phyloP scores from a whole-genome alignment of 1,284 basidiomycete genomes.

The Fereydounia khargensis region DNA sequence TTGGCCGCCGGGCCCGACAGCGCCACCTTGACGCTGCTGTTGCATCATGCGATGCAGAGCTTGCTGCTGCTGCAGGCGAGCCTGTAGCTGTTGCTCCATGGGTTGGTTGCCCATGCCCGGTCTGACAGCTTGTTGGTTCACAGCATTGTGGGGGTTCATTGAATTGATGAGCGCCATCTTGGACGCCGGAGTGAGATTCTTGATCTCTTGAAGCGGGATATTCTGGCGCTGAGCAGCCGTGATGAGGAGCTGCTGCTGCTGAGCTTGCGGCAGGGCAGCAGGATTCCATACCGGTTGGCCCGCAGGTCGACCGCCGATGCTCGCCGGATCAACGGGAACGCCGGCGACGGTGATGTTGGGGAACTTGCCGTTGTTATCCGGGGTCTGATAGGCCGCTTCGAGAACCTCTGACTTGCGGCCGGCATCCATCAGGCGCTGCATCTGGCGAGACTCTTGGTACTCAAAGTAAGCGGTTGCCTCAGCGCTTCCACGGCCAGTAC shows the following conservation, averaged over 20 bases:
- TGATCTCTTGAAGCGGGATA: conserved; percentile 50
- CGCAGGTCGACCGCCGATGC: conserved; percentile 12
- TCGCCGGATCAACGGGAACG: conserved; percentile 8
- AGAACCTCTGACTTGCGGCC: conserved; percentile 29
- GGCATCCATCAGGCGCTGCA: conserved; percentile 32
- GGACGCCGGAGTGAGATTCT: conserved; percentile 43
- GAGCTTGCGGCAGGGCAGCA: conserved; percentile 32
- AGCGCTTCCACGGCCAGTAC: conserved; percentile 38
- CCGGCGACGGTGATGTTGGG: conserved; percentile 31
- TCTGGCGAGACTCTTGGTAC: conserved; percentile 42
- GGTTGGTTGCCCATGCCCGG: conserved; percentile 24
- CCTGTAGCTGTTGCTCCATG: conserved; percentile 43
- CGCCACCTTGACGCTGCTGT: conserved; percentile 24
- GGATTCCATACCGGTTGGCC: conserved; percentile 27
- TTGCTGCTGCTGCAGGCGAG: conserved; percentile 42
- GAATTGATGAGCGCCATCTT: conserved; percentile 43
- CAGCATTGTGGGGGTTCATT: conserved; percentile 36
- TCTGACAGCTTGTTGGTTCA: conserved; percentile 24
- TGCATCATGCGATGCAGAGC: conserved; percentile 39
- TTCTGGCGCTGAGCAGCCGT: conserved; percentile 45
- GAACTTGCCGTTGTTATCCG: conserved; percentile 24
- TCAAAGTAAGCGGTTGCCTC: conserved; percentile 47
- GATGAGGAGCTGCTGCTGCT: conserved; percentile 51
- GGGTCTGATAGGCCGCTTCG: conserved; percentile 26
- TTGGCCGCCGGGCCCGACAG: background rate